Evolutionary conservation across 495 filamentous ascomycete species (phyloP).

Genomic region (Cryomyces minteri): DNA sequence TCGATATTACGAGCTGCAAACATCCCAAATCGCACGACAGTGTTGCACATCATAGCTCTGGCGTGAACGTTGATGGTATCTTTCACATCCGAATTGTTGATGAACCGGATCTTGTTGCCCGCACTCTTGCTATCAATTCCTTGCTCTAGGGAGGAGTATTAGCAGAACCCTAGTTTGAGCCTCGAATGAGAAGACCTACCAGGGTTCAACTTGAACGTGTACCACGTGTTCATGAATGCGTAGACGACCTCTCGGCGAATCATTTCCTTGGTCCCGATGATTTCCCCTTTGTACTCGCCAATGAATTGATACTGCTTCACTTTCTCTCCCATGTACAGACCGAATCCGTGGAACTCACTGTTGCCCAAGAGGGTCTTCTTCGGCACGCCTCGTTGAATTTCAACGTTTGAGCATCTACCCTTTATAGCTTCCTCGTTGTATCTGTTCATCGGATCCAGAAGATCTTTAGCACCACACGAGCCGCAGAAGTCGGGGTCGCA

Average conservation of each 20-base stretch:
- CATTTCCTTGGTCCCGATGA: constrained; percentile 43
- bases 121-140: constrained; percentile 26
- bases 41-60: constrained; percentile 42
- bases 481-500: constrained; percentile 53
- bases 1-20: constrained; percentile 37
- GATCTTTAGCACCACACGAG: constrained; percentile 41
- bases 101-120: constrained; percentile 42
- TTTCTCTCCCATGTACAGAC: constrained; percentile 43
- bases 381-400: constrained; percentile 38
- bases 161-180: neutral
- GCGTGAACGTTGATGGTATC: constrained; percentile 32
- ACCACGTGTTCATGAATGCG: constrained; percentile 37
- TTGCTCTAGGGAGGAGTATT: constrained; percentile 14
- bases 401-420: constrained; percentile 40
- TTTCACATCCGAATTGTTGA: constrained; percentile 40
- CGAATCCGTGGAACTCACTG: constrained; percentile 42
- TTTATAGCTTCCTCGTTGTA: constrained; percentile 30
- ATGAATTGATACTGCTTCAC: constrained; percentile 41
- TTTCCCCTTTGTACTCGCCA: constrained; percentile 56
- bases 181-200: constrained; percentile 11
- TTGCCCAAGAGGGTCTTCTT: constrained; percentile 43
- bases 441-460: constrained; percentile 39
- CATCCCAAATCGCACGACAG: constrained; percentile 49
- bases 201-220: constrained; percentile 46
- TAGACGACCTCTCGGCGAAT: constrained; percentile 48